These are phyloP conservation scores for Phoma sp. DNA, from an alignment of 2,329 filamentous ascomycete genomes.

Conservation along the genomic window DNA sequence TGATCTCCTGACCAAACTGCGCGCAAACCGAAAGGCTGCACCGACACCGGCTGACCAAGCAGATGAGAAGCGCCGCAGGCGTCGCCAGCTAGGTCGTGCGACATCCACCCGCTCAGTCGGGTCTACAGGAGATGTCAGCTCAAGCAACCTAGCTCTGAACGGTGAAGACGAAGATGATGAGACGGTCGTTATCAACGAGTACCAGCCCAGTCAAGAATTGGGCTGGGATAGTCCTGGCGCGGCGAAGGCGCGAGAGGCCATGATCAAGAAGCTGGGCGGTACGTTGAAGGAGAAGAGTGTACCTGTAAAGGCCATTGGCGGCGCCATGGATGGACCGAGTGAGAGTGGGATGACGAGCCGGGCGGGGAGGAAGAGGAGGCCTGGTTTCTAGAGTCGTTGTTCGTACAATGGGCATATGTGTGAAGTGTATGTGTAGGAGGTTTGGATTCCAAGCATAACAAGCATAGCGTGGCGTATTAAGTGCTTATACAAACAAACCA, in stretches of 20 bases:
- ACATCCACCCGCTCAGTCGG: slow-evolving; percentile 38
- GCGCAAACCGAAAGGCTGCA: slow-evolving; percentile 38
- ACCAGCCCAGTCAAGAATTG: slow-evolving; percentile 46
- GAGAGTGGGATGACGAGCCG: slow-evolving; percentile 30
- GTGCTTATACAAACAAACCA: not conserved
- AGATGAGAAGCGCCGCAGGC: slow-evolving; percentile 28
- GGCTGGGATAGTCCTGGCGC: slow-evolving; percentile 48
- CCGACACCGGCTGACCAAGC: slow-evolving; percentile 28
- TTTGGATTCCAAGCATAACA: not conserved
- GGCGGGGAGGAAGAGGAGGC: slow-evolving; percentile 34
- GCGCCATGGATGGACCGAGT: slow-evolving; percentile 43
- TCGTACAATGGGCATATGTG: not conserved
- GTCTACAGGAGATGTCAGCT: slow-evolving; percentile 36
- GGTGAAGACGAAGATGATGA: slow-evolving; percentile 29
- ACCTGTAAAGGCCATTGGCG: slow-evolving; percentile 38
- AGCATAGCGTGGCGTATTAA: not conserved
- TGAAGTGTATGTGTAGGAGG: not conserved
- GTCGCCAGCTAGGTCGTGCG: slow-evolving; percentile 42
- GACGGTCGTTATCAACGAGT: slow-evolving; percentile 30
- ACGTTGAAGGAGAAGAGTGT: slow-evolving; percentile 38
- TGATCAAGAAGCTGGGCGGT: slow-evolving; percentile 48
- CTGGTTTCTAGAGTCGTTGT: slow-evolving; percentile 2
- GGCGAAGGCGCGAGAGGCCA: slow-evolving; percentile 42
- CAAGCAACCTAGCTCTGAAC: slow-evolving; percentile 23
- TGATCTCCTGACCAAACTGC: slow-evolving; percentile 37